These are phyloP conservation scores for Ilex aquifolium DNA, from an alignment of 257 asterid species.

Conservation along the genomic window DNA sequence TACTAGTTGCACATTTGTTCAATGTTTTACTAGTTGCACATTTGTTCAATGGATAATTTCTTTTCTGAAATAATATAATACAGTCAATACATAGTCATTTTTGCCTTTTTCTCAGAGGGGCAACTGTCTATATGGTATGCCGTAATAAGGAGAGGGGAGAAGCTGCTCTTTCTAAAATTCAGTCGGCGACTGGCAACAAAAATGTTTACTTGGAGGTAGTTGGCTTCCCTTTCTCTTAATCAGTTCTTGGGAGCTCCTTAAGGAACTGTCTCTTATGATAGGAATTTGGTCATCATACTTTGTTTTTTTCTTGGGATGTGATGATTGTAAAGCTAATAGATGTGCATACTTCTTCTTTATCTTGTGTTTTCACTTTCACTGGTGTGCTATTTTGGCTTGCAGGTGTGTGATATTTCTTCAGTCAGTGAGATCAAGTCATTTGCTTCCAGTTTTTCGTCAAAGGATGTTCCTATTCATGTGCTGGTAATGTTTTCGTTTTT, in stretches of 20 bases:
- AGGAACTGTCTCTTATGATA: too few relatives aligned
- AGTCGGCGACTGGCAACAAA: constrained; percentile 57
- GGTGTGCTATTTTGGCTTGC: constrained; percentile 1
- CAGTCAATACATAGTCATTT: not conserved
- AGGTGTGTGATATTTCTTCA: constrained; percentile 85
- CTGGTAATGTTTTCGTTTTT: constrained; percentile 40
- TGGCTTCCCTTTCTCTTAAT: not conserved
- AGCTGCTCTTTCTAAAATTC: constrained; percentile 68
- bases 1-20: too few relatives aligned
- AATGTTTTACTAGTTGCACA: too few relatives aligned
- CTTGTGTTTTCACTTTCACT: not conserved
- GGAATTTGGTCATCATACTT: not conserved
- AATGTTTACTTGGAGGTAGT: constrained; percentile 78
- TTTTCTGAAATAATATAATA: not conserved
- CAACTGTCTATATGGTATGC: constrained; percentile 75
- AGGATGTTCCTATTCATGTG: constrained; percentile 68
- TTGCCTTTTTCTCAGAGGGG: constrained; percentile 51
- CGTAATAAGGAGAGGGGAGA: constrained; percentile 90
- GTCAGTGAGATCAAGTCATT: constrained; percentile 63
- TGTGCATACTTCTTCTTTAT: not conserved
- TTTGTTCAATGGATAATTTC: not conserved
- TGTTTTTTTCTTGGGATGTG: not conserved
- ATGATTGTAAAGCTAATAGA: too few relatives aligned
- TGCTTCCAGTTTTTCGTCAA: constrained; percentile 59
- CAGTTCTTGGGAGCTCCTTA: not conserved